Percentiles rank a stretch among this genome's conserved stretches.
Evolutionary conservation across 129 eudicot genomes (phyloP).

Genomic region (Erigeron canadensis): DNA sequence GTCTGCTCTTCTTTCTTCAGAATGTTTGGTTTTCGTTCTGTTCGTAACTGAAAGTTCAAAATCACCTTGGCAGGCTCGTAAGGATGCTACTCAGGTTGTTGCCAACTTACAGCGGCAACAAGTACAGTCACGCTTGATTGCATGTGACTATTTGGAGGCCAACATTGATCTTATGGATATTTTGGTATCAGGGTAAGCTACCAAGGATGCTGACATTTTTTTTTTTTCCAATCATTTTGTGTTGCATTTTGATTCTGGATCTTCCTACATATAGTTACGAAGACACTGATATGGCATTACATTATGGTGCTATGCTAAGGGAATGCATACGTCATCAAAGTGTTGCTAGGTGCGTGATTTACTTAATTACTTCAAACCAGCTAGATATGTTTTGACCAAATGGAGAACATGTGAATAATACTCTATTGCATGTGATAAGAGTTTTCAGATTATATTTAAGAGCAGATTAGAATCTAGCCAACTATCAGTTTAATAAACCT

Average conservation of each 20-base stretch:
- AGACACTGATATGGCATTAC: constrained; percentile 77
- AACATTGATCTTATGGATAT: constrained; percentile 90
- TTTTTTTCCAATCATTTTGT: background rate
- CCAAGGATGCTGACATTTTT: background rate
- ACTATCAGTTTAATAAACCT: background rate
- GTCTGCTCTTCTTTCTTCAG: background rate
- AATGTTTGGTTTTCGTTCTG: background rate
- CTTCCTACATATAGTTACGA: constrained; percentile 49
- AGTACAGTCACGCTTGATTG: constrained; percentile 82
- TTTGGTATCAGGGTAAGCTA: constrained; percentile 69
- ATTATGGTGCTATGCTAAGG: constrained; percentile 94
- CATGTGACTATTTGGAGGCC: constrained; percentile 92
- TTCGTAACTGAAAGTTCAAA: background rate
- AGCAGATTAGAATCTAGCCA: background rate
- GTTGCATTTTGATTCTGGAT: background rate
- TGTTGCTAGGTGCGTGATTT: constrained; percentile 69
- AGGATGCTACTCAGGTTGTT: constrained; percentile 97
- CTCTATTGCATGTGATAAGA: too few relatives aligned
- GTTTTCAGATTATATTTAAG: background rate
- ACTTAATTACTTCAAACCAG: background rate
- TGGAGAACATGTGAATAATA: background rate
- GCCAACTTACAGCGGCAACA: constrained; percentile 93
- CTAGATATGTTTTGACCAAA: constrained; percentile 1
- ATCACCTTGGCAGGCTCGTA: constrained; percentile 62
- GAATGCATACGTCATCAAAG: constrained; percentile 96